Percentiles rank a stretch among this genome's conserved stretches.
These are phyloP conservation scores for Pseudogymnoascus sp. DNA, from an alignment of 2,329 filamentous ascomycete species.

Conservation along the genomic window DNA sequence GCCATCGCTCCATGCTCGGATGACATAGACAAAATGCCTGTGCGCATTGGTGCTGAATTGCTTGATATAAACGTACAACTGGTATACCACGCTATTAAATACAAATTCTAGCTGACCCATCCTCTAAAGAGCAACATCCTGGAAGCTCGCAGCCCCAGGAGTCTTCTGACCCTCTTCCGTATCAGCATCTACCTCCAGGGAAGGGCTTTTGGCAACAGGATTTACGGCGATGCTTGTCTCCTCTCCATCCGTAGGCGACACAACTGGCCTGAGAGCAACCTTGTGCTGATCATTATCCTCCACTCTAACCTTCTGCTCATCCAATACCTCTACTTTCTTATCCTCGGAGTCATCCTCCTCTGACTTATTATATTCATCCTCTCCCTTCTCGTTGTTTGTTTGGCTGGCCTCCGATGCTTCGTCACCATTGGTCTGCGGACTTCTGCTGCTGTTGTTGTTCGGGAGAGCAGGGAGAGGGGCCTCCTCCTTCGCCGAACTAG, in stretches of 20 bases:
- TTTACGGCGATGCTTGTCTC: slow-evolving; percentile 15
- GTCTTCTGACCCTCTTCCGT: slow-evolving; percentile 26
- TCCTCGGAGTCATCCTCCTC: slow-evolving; percentile 19
- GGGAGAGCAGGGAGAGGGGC: slow-evolving; percentile 16
- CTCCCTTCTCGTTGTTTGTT: slow-evolving; percentile 11
- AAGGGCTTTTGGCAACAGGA: neutral
- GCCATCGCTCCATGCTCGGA: neutral
- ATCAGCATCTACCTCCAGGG: slow-evolving; percentile 9
- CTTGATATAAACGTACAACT: slow-evolving; percentile 6
- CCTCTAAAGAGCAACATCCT: slow-evolving; percentile 50
- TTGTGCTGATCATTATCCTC: slow-evolving; percentile 49
- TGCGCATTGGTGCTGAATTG: slow-evolving; percentile 1
- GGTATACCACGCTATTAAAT: slow-evolving; percentile 8
- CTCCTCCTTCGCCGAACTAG: slow-evolving; percentile 16
- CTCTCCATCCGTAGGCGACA: slow-evolving; percentile 22
- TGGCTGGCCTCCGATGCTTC: slow-evolving; percentile 14
- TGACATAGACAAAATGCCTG: neutral
- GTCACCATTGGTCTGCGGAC: slow-evolving; percentile 20
- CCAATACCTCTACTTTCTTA: slow-evolving; percentile 27
- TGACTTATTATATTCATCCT: slow-evolving; percentile 20
- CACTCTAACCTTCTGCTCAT: slow-evolving; percentile 48
- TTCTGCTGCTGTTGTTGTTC: slow-evolving; percentile 11
- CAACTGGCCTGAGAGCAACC: slow-evolving; percentile 39
- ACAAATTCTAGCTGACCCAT: neutral
- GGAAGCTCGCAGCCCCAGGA: slow-evolving; percentile 50